These are phyloP conservation scores for Colletotrichum tanaceti DNA, from an alignment of 2,329 filamentous ascomycete species.

Conservation along the genomic window DNA sequence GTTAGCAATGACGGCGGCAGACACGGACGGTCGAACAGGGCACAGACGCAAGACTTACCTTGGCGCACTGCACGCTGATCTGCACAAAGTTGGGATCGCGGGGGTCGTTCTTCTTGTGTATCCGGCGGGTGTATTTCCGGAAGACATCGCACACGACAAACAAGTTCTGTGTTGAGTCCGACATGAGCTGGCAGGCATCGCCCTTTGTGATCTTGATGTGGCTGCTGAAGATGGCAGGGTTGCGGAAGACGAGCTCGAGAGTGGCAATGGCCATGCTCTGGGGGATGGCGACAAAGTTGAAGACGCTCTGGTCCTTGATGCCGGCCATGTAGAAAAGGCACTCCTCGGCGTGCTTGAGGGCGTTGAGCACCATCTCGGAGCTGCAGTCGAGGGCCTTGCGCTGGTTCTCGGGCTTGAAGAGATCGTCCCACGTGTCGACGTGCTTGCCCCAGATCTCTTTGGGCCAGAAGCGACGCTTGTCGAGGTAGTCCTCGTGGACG, in stretches of 20 bases:
- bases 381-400: slow-evolving; percentile 84
- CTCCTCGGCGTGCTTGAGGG: slow-evolving; percentile 87
- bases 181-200: slow-evolving; percentile 90
- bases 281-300: slow-evolving; percentile 98
- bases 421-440: slow-evolving; percentile 87
- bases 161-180: slow-evolving; percentile 91
- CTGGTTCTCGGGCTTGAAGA: slow-evolving; percentile 84
- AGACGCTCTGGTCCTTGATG: slow-evolving; percentile 93
- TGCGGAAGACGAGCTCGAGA: slow-evolving; percentile 90
- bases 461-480: slow-evolving; percentile 92
- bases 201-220: slow-evolving; percentile 98
- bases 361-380: slow-evolving; percentile 94
- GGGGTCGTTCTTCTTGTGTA: slow-evolving; percentile 94
- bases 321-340: slow-evolving; percentile 98
- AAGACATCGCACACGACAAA: slow-evolving; percentile 84
- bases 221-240: slow-evolving; percentile 83
- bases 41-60: slow-evolving; percentile 63
- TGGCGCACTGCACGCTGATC: slow-evolving; percentile 90
- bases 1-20: slow-evolving; percentile 40
- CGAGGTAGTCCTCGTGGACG: slow-evolving; percentile 87
- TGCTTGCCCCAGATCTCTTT: slow-evolving; percentile 98
- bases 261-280: slow-evolving; percentile 98
- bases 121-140: slow-evolving; percentile 79
- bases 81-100: slow-evolving; percentile 91
- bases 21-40: slow-evolving; percentile 6